Base-by-base conservation (phyloP, 331 rosid species). In the Cydonia oblonga region DNA sequence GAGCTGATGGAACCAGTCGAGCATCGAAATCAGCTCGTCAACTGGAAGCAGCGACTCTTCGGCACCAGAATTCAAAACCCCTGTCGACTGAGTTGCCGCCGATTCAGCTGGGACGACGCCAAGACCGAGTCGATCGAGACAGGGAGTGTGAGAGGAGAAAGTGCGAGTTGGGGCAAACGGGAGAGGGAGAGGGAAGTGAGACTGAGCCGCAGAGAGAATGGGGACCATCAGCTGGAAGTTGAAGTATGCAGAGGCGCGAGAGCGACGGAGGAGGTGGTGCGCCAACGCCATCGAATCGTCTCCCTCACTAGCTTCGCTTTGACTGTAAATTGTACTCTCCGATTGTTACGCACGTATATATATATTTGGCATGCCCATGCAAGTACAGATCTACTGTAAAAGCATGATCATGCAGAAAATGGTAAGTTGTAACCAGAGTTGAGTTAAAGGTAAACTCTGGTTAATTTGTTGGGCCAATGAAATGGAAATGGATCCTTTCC, bases 1-100 rank as follows among this genome's bases (percentile, higher is more conserved):
- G 38, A 86, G 67, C 5, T 88, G 88, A 52, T 90, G 96, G 62
- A 60, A 80, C 16, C 85, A 87, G 44, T 86, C 93, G 5, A 88
- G 89, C 66, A 87, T 32, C 49, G 78, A 79, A 71, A 85, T 82
- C 72, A 86, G 40, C 5, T 56, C 69, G 29, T 78, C 83, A 71
- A 91, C 79, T 3, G 89, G 90, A 49, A 83, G 81, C 79, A 42
- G n/a, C 35, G 56, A 67, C 51, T 74, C 85, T 26, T 74, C 80
- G 4, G 70, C 79, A 44, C 33, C 75, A 9, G 63, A 30, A 76
- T 81, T 65, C 53, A 59, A 26, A 70, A 82, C 42, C 83, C 80
- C 90, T 38, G 44, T 38, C 10, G 76, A 53, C 74, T 70, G 78
- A 18, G 68, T 13, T 2, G 73, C 82, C 44, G 4, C 44, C 13